Evolutionary conservation across 2,329 filamentous ascomycete genomes (phyloP).

Genomic region (Bimuria novae-zelandiae): DNA sequence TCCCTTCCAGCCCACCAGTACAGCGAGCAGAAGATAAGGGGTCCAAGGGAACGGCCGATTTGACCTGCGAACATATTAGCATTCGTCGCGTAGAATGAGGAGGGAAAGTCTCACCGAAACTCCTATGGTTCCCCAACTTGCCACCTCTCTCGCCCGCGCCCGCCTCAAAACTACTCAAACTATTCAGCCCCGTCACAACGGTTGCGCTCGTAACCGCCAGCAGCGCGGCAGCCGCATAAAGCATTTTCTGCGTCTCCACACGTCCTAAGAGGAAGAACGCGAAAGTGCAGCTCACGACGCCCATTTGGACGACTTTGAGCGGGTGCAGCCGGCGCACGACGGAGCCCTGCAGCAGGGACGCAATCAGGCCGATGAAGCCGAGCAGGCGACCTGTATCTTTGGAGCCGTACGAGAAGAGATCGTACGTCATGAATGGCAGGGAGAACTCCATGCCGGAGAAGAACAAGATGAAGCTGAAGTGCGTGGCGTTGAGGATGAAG

Average conservation of each 20-base stretch:
- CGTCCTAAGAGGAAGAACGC: conserved; percentile 81
- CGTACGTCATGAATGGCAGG: conserved; percentile 95
- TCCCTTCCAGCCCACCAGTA: conserved; percentile 98
- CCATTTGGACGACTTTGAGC: conserved; percentile 76
- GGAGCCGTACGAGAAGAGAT: conserved; percentile 82
- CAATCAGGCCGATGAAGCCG: conserved; percentile 88
- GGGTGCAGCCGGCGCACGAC: conserved; percentile 85
- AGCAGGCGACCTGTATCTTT: conserved; percentile 82
- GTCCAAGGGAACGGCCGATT: conserved; percentile 83
- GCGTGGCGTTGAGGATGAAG: conserved; percentile 77
- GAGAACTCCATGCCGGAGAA: conserved; percentile 99
- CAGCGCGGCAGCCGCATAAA: conserved; percentile 82
- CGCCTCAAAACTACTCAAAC: conserved; percentile 88
- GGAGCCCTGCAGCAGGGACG: conserved; percentile 90
- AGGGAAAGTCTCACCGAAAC: conserved; percentile 52
- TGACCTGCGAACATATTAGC: conserved; percentile 65
- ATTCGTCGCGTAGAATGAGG: background rate
- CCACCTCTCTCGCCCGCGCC: conserved; percentile 77
- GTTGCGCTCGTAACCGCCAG: conserved; percentile 91
- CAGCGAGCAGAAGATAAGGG: conserved; percentile 86
- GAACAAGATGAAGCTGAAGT: conserved; percentile 91
- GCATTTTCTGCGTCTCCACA: conserved; percentile 67
- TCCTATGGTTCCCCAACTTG: conserved; percentile 82
- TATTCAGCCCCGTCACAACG: conserved; percentile 91
- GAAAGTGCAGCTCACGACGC: conserved; percentile 74